Evolutionary conservation across 1,284 basidiomycete species (phyloP), one percentile per base, ranked within the genome.

Genomic region (Cerrena zonata): DNA sequence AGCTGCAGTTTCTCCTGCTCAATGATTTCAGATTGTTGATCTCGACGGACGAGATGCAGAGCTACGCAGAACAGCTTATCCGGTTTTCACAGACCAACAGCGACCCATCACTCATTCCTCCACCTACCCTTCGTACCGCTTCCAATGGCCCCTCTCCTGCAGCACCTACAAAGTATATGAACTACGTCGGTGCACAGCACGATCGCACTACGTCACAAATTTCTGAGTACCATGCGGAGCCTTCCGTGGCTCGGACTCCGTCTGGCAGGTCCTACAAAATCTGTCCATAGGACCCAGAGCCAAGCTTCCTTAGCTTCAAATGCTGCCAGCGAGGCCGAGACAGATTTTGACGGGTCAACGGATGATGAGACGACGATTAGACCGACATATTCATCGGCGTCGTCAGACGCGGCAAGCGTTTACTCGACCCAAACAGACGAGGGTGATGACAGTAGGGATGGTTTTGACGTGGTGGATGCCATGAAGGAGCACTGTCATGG

Each of bases 21-120:
- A 99, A 98, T 69, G 92, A 98, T 71, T 99, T 99, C 64, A 77
- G 84, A 7, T 77, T 99, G 45, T 87, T 89, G 62, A 91, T 99
- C 57, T 85, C 89, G 2, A 75, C 83, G 18, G 84, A 89, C 37
- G 95, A 98, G 71, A 92, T 98, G 86, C 93, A 97, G 68, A 80
- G 84, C 50, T 99, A 97, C 66, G 93, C 92, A 3, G 90, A 95
- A 61, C 89, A 94, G 60, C 79, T 99, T 50, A 74, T 86, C 34
- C 63, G 79, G 36, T 87, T 86, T 59, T 82, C 82, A 15, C 72
- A 75, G 50, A 72, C 75, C 11, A 59, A 66, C 36, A 52, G 59
- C 19, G 56, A 59, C 50, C 53, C 65, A 51, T 53, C 61, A 45
- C 50, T 56, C 52, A 56, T 65, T 56, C 50, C 66, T 45, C 57